Base-by-base conservation (phyloP, 2,329 filamentous ascomycete genomes). In the Fusarium albosuccineum region DNA sequence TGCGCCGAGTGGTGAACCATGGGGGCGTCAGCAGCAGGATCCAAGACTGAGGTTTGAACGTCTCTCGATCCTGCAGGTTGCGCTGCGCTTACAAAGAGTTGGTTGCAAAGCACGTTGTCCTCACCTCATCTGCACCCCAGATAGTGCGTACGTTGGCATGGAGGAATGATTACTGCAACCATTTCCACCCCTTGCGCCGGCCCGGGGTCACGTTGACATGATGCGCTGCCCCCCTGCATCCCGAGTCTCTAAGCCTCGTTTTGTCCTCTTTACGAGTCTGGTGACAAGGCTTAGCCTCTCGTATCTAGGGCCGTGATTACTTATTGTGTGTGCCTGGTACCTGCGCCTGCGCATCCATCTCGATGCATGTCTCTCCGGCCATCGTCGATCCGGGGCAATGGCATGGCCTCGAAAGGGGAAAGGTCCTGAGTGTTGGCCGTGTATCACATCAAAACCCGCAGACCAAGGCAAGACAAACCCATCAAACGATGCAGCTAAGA, bases 141-240 rank as follows among this genome's bases (percentile, higher is more conserved):
- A 30, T 55, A 30, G 48, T 49, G 36, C 30, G 49, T 49, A 49
- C 46, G 30, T 17, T 49, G 37, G 30, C 45, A 34, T 48, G 33
- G 36, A 57, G 29, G 33, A 42, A 26, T 57, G 51, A 60, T 60
- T 62, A 44, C 41, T 50, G 51, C 36, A n/a, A 8, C 27, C 41
- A 7, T 42, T n/a, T 39, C 22, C 17, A 45, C 64, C 66, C 66
- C 66, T 67, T 69, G 51, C 66, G 27, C 49, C 17, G 30, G 22
- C 22, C 22, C 22, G 22, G 22, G 49, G 62, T 68, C 66, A 69
- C 65, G 66, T 64, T 67, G 58, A 64, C 62, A 66, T 45, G 50
- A 50, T 42, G 37, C 22, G 22, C 22, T 33, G 30, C 30, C 30
- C 30, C 66, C 66, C 58, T 68, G 66, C 66, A 66, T 66, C 16